phyloP scores from a whole-genome alignment of 176 grass and related monocot genomes.

The Musa itinerans region DNA sequence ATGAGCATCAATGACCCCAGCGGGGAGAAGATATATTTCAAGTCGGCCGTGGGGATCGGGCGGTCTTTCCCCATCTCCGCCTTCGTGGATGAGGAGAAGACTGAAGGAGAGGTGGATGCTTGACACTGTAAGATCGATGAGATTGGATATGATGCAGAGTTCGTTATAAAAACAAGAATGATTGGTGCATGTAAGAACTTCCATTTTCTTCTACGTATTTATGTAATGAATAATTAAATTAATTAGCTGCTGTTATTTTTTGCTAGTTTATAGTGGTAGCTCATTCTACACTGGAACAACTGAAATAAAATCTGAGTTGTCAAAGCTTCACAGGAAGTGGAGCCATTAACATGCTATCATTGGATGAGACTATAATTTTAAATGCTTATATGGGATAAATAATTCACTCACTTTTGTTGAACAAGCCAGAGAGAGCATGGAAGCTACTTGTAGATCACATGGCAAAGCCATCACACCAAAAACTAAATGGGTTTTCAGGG shows the following conservation, averaged over 20 bases:
- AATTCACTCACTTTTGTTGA: background rate
- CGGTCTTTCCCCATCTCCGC: conserved; percentile 52
- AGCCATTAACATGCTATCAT: no score
- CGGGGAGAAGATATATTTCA: conserved; percentile 68
- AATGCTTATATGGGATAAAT: no score
- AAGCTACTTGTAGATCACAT: background rate
- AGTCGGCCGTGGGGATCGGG: conserved; percentile 62
- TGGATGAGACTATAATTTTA: no score
- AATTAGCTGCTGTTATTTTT: background rate
- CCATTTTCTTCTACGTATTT: no score
- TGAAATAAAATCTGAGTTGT: no score
- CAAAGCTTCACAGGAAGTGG: no score
- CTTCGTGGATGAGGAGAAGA: conserved; percentile 40
- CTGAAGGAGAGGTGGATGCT: background rate
- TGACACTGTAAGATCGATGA: no score
- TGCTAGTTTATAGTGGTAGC: no score
- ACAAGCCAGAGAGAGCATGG: background rate
- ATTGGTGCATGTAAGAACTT: background rate
- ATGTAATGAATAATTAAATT: background rate
- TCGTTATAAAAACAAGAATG: background rate
- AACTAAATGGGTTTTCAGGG: background rate
- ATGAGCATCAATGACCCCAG: conserved; percentile 54
- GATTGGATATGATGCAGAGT: no score
- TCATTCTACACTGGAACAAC: no score
- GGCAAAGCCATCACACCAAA: background rate